Base-by-base conservation (phyloP, 1,284 basidiomycete genomes). In the Xerocomus amazonicus region DNA sequence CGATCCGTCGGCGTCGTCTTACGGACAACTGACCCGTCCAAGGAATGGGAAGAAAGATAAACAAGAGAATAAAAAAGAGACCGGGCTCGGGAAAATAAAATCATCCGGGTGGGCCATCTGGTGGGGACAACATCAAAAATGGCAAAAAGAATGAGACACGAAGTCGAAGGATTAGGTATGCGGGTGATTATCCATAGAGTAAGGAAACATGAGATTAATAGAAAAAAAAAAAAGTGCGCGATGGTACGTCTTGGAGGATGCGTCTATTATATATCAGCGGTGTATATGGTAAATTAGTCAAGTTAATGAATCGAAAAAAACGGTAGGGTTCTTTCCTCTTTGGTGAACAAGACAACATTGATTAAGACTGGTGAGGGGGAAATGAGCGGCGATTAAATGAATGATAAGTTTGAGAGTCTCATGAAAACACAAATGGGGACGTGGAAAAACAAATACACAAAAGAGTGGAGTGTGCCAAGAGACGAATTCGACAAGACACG, bases 331-430 rank as follows among this genome's bases (percentile, higher is more conserved):
- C 26, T 43, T 29, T n/a, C 9, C 9, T 40, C n/a, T 12, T 33
- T 26, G 34, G 33, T 31, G 47, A 48, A 40, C 52, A 49, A 48
- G 54, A 63, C 58, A 65, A 67, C 62, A 62, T 14, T 34, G 47
- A 17, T n/a, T 28, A 32, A 52, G 47, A 47, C 51, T 56, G 63
- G 51, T 54, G 53, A 48, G 51, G 37, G 32, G 16, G 31, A n/a
- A 34, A 33, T 23, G 46, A 42, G 49, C 41, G 49, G 36, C 46
- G 9, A 66, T 66, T 66, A 63, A 52, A 54, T 48, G 53, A 54
- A 62, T 42, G 51, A 31, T 51, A 43, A 28, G 23, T 28, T 14
- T 28, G 47, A 38, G 35, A 13, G 36, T 7, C 29, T 19, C n/a
- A 6, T 26, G 23, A 27, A n/a, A 45, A 40, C 43, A 36, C 26